Evolutionary conservation across 2,329 filamentous ascomycete genomes (phyloP).

Genomic region (Diplocarpon mali): DNA sequence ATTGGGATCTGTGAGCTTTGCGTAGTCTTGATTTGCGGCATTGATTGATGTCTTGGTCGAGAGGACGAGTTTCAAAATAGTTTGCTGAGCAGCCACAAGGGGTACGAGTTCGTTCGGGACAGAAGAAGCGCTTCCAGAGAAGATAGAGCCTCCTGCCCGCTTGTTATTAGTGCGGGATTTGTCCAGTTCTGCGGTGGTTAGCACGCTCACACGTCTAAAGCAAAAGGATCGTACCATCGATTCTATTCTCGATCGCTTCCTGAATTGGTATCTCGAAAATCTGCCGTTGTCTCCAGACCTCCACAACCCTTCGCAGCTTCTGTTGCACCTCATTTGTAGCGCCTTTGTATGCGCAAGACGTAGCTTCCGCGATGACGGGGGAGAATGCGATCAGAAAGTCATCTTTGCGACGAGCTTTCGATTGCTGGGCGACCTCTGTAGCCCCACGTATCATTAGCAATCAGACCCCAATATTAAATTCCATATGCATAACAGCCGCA

Average conservation of each 20-base stretch:
- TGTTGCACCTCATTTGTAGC: constrained; percentile 75
- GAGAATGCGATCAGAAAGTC: constrained; percentile 91
- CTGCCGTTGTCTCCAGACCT: constrained; percentile 80
- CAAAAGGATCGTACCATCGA: constrained; percentile 53
- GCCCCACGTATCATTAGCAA: constrained; percentile 17
- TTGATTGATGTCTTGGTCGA: constrained; percentile 55
- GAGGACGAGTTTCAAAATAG: constrained; percentile 60
- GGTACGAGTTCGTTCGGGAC: constrained; percentile 68
- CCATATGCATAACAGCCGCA: background rate
- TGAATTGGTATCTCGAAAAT: constrained; percentile 80
- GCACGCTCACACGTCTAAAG: background rate
- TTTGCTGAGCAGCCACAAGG: constrained; percentile 63
- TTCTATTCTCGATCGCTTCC: constrained; percentile 64
- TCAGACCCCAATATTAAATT: constrained; percentile 8
- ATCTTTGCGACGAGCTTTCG: constrained; percentile 80
- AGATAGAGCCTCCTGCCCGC: constrained; percentile 57
- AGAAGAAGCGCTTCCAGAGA: constrained; percentile 44
- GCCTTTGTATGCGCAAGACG: constrained; percentile 80
- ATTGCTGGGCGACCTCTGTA: constrained; percentile 89
- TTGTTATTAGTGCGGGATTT: constrained; percentile 44
- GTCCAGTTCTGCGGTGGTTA: constrained; percentile 43
- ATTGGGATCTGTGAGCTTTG: constrained; percentile 66
- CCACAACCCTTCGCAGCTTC: constrained; percentile 79
- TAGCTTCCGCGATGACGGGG: constrained; percentile 85
- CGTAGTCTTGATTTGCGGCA: constrained; percentile 70